phyloP scores from a whole-genome alignment of 2,329 filamentous ascomycete genomes.

The Penicillium palitans region DNA sequence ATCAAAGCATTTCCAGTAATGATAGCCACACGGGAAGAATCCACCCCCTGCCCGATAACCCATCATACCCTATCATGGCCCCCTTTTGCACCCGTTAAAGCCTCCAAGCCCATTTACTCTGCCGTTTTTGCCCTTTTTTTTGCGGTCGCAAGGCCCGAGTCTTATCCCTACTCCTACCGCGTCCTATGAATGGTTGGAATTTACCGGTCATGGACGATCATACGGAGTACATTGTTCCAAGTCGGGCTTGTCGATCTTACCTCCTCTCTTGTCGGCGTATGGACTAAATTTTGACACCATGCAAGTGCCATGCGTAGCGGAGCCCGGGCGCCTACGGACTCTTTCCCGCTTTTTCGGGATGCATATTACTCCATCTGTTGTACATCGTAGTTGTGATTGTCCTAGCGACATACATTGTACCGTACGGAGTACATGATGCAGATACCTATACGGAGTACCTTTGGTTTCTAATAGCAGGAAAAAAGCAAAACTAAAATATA shows the following conservation, averaged over 20 bases:
- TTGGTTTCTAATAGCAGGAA: background rate
- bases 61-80: constrained; percentile 17
- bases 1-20: constrained; percentile 27
- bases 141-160: constrained; percentile 1
- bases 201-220: constrained; percentile 4
- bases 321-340: background rate
- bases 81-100: constrained; percentile 20
- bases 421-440: background rate
- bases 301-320: constrained; percentile 19
- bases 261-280: constrained; percentile 1
- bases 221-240: background rate
- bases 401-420: background rate
- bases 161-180: constrained; percentile 1
- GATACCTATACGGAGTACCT: background rate
- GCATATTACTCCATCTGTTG: constrained; percentile 4
- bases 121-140: constrained; percentile 13
- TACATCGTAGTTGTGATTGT: background rate
- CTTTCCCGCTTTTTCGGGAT: constrained; percentile 4
- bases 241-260: constrained; percentile 12
- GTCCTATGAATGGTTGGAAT: constrained; percentile 12
- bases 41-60: constrained; percentile 14
- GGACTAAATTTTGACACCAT: constrained; percentile 12
- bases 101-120: constrained; percentile 11
- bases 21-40: constrained; percentile 21
- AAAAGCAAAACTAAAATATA: background rate